These are phyloP conservation scores for Apiospora malaysiana DNA, from an alignment of 2,329 filamentous ascomycete genomes.

Conservation along the genomic window DNA sequence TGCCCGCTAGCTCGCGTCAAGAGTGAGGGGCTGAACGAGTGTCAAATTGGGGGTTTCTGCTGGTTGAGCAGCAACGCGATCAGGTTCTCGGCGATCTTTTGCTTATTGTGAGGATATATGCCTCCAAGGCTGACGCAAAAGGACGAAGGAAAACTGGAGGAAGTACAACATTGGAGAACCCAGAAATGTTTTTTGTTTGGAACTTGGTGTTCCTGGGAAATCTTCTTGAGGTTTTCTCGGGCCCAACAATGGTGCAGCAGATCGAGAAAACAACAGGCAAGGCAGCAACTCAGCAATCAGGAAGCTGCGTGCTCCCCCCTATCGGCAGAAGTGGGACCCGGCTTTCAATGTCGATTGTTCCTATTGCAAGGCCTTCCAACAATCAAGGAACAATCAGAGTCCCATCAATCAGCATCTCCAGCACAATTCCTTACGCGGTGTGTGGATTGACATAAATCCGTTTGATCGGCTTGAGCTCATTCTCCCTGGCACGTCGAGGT, in stretches of 20 bases:
- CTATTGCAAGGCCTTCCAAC: background rate
- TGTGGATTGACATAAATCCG: too few relatives aligned
- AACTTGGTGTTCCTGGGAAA: background rate
- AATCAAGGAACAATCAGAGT: background rate
- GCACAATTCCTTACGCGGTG: background rate
- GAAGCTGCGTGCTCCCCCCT: slow-evolving; percentile 1
- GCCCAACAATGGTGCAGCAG: background rate
- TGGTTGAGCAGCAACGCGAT: too few relatives aligned
- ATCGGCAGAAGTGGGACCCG: slow-evolving; percentile 13
- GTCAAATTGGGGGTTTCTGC: background rate
- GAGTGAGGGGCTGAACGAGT: background rate
- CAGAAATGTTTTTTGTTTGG: background rate
- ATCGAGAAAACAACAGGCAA: background rate
- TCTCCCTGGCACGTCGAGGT: background rate
- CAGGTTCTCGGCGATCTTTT: background rate
- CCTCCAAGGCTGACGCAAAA: background rate
- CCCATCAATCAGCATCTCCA: background rate
- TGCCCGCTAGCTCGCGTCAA: background rate
- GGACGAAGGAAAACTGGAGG: background rate
- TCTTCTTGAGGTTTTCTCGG: background rate
- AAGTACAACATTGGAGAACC: background rate
- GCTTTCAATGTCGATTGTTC: background rate
- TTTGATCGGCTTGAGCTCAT: background rate
- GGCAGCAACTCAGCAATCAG: background rate
- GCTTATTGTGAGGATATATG: background rate